Conservation (phyloP, 768 basidiomycete species). For the Podaxis sp. region DNA sequence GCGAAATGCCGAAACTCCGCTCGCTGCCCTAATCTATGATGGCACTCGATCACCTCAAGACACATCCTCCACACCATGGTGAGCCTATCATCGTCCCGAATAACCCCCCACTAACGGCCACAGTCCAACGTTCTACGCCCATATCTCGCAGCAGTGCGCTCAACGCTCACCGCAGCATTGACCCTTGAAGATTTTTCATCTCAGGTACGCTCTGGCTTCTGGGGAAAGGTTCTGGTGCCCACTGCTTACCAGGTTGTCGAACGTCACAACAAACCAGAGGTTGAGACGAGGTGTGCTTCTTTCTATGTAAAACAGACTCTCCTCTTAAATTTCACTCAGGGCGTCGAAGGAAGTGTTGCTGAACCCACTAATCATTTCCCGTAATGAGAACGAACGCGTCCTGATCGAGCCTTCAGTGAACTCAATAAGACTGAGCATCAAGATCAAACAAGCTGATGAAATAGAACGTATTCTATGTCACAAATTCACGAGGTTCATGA, state of each 20-base stretch:
- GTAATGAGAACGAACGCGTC: slow-evolving; percentile 96
- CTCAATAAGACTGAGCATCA: slow-evolving; percentile 94
- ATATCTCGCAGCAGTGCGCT: slow-evolving; percentile 93
- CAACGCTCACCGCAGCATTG: slow-evolving; percentile 95
- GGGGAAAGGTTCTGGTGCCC: slow-evolving; percentile 18
- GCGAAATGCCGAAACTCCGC: slow-evolving; percentile 47
- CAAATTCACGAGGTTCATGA: slow-evolving; percentile 99
- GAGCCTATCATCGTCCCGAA: slow-evolving; percentile 24
- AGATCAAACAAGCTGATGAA: slow-evolving; percentile 99
- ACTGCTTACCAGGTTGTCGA: slow-evolving; percentile 74
- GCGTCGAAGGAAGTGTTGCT: slow-evolving; percentile 93
- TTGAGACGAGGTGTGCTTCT: slow-evolving; percentile 72
- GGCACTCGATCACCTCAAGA: slow-evolving; percentile 4
- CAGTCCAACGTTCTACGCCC: slow-evolving; percentile 96
- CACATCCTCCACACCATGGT: slow-evolving; percentile 41
- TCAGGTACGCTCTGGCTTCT: slow-evolving; percentile 55
- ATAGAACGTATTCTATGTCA: slow-evolving; percentile 96
- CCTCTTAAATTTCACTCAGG: slow-evolving; percentile 36
- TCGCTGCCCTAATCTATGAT: slow-evolving; percentile 30
- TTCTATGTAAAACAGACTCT: not conserved
- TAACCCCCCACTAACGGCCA: slow-evolving; percentile 5
- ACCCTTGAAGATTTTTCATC: slow-evolving; percentile 98
- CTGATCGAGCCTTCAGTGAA: slow-evolving; percentile 97
- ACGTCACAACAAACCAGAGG: slow-evolving; percentile 95
- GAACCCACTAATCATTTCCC: slow-evolving; percentile 90